Evolutionary conservation across 306 rosid genomes (phyloP).

Genomic region (Cucumis hystrix): DNA sequence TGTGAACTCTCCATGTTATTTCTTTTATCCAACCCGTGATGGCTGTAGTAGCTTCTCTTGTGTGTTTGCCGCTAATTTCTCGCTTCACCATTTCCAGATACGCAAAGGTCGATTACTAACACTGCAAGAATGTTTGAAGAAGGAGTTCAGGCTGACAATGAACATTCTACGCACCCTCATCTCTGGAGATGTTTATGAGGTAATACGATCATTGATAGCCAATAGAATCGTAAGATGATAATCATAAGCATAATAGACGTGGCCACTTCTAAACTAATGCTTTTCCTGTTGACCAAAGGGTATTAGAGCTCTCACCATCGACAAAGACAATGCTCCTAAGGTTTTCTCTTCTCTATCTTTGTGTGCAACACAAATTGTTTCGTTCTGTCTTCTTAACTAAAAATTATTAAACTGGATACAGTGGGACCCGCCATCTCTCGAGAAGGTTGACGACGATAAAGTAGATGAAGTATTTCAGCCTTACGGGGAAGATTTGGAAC

Average conservation of each 20-base stretch:
- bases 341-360: constrained; percentile 11
- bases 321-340: constrained; percentile 95
- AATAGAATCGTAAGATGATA: neutral
- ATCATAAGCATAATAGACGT: neutral
- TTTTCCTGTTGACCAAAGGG: constrained; percentile 45
- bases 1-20: neutral
- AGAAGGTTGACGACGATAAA: constrained; percentile 36
- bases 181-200: constrained; percentile 91
- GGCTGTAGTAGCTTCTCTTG: neutral
- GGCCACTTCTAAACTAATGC: constrained; percentile 11
- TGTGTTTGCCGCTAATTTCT: neutral
- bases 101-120: constrained; percentile 72
- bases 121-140: constrained; percentile 61
- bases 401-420: constrained; percentile 10
- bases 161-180: constrained; percentile 45
- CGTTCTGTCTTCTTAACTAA: neutral
- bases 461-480: constrained; percentile 47
- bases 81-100: constrained; percentile 26
- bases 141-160: constrained; percentile 69
- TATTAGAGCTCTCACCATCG: constrained; percentile 81
- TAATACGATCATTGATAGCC: constrained; percentile 13
- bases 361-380: neutral
- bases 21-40: neutral
- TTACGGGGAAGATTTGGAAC: constrained; percentile 56
- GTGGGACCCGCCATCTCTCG: constrained; percentile 76